A percentile compares a stretch with the other conserved stretches of the same genome.
These are phyloP conservation scores for Diaporthe batatas DNA, from an alignment of 2,329 filamentous ascomycete species.

Conservation along the genomic window DNA sequence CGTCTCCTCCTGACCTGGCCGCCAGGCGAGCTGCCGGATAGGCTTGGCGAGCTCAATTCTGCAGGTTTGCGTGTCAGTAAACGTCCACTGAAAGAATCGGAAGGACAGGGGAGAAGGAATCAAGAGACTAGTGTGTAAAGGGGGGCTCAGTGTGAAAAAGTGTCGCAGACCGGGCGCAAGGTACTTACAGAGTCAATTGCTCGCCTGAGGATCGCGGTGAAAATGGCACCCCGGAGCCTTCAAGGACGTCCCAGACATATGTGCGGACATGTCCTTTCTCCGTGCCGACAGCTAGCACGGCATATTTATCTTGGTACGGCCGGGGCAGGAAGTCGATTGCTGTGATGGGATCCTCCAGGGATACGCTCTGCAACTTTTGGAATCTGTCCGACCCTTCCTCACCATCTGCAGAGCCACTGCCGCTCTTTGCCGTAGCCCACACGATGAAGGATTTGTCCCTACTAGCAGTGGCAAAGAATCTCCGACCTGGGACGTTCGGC, in stretches of 20 bases:
- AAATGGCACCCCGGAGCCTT: slow-evolving; percentile 50
- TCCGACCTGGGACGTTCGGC: slow-evolving; percentile 51
- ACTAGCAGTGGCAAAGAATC: slow-evolving; percentile 86
- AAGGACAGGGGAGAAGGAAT: background rate
- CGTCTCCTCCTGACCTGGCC: slow-evolving; percentile 58
- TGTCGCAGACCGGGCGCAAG: background rate
- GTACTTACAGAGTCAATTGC: slow-evolving; percentile 33
- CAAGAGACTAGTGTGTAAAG: background rate
- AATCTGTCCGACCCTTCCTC: slow-evolving; percentile 3
- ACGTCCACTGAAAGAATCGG: background rate
- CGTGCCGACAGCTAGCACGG: slow-evolving; percentile 69
- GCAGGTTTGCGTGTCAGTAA: background rate
- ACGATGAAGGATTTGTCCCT: slow-evolving; percentile 88
- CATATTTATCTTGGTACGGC: slow-evolving; percentile 46
- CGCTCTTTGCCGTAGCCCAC: slow-evolving; percentile 63
- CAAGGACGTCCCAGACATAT: slow-evolving; percentile 55
- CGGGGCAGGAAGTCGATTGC: slow-evolving; percentile 75
- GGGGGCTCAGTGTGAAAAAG: background rate
- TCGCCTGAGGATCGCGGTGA: slow-evolving; percentile 54
- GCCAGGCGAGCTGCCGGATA: slow-evolving; percentile 78
- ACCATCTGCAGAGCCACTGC: slow-evolving; percentile 59
- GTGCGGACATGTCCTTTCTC: slow-evolving; percentile 66
- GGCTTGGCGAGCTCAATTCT: slow-evolving; percentile 73
- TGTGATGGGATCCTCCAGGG: slow-evolving; percentile 70
- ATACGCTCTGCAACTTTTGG: slow-evolving; percentile 5